A percentile compares a stretch with the other conserved stretches of the same genome.
These are phyloP conservation scores for Ormosia emarginata DNA, from an alignment of 306 rosid species.

Conservation along the genomic window DNA sequence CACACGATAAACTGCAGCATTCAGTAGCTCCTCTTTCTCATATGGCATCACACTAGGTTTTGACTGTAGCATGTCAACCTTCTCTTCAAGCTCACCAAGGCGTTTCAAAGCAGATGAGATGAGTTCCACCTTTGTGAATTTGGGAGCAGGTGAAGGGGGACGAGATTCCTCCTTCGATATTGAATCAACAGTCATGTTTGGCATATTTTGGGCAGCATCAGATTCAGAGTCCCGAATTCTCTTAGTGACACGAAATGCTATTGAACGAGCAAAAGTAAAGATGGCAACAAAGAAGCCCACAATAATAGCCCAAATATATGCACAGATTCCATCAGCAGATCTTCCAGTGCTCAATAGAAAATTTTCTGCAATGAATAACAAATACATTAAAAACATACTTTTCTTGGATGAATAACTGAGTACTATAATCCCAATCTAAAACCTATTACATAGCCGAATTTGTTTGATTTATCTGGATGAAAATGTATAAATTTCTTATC, in stretches of 20 bases:
- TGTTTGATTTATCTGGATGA: background rate
- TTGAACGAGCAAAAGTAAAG: slow-evolving; percentile 36
- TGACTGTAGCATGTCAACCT: slow-evolving; percentile 60
- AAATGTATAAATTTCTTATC: background rate
- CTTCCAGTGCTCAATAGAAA: slow-evolving; percentile 23
- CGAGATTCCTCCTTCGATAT: slow-evolving; percentile 44
- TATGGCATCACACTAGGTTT: slow-evolving; percentile 77
- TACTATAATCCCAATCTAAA: slow-evolving; percentile 8
- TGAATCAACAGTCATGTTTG: slow-evolving; percentile 28
- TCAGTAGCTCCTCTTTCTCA: slow-evolving; percentile 82
- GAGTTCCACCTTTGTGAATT: slow-evolving; percentile 33
- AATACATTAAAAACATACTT: slow-evolving; percentile 10
- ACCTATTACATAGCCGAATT: background rate
- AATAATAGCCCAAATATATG: slow-evolving; percentile 44
- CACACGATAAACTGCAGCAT: slow-evolving; percentile 87
- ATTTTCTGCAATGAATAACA: slow-evolving; percentile 47
- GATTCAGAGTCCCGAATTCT: slow-evolving; percentile 22
- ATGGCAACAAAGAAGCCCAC: slow-evolving; percentile 58
- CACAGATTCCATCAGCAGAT: slow-evolving; percentile 26
- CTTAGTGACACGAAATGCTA: slow-evolving; percentile 30
- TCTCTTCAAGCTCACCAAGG: slow-evolving; percentile 72
- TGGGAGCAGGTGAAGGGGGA: slow-evolving; percentile 61
- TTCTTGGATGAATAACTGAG: background rate
- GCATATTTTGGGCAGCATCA: slow-evolving; percentile 26
- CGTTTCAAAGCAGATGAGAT: slow-evolving; percentile 56